Base-by-base conservation (phyloP, 2,329 filamentous ascomycete species). In the Beauveria brongniartii region DNA sequence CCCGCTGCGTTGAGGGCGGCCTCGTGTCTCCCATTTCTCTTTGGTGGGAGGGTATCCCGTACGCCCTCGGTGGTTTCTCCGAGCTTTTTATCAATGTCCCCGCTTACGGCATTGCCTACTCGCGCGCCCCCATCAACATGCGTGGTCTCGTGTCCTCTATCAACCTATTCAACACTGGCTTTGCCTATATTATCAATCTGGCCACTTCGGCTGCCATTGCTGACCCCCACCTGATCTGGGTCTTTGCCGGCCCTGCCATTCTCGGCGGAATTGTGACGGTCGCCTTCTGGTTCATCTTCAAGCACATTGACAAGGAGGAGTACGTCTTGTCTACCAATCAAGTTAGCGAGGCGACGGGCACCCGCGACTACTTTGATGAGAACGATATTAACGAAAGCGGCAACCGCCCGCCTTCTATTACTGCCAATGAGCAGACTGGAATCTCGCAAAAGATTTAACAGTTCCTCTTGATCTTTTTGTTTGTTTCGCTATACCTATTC, bases 81-180 rank as follows among this genome's bases (percentile, higher is more conserved):
- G 69, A 71, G 40, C 62, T 71, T 1, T 71, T 71, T 47, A 65
- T 69, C 24, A 68, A 68, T 3, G 68, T 70, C 8, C 66, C 66
- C 26, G 79, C 79, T 2, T 81, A 77, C 67, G 79, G 77, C 62
- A 77, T 82, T 62, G 80, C 80, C 1, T 82, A 81, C 68, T 76
- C 79, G 1, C 74, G 78, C 10, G 77, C 79, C 1, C 79, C 79
- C 3, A 69, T 74, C 55, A 81, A 81, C 67, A 81, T 81, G 79
- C 72, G 78, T 63, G 77, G 78, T 65, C 69, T 81, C 18, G 78
- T 82, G 1, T 78, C 78, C 1, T 77, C 78, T 8, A 69, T 81
- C 63, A 80, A 80, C 68, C 69, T 80, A 5, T 77, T 80, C 70
- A 78, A 69, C 67, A 75, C 73, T 2, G 76, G 76, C 52, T 64